Evolutionary conservation across 768 basidiomycete species (phyloP).

Genomic region (Favolaschia claudopus): DNA sequence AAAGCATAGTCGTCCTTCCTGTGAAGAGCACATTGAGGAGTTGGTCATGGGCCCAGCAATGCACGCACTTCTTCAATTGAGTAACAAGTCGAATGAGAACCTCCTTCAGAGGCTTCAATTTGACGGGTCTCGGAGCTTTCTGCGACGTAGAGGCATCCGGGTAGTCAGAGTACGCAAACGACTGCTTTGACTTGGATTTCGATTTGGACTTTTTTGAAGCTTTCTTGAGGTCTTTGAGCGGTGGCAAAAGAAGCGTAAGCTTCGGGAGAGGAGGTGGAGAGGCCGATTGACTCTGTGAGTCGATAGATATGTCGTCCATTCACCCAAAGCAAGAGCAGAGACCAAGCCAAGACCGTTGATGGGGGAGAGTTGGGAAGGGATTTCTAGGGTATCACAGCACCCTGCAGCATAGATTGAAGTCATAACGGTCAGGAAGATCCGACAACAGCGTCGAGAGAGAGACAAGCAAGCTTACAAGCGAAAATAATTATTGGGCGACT

Average conservation of each 20-base stretch:
- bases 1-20: conserved; percentile 91
- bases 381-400: too few relatives aligned
- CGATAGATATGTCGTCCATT: conserved; percentile 20
- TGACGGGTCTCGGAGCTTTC: conserved; percentile 63
- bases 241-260: conserved; percentile 21
- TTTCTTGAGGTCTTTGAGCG: conserved; percentile 19
- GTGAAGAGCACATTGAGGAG: conserved; percentile 21
- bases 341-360: too few relatives aligned
- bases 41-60: neutral
- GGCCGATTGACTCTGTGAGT: conserved; percentile 16
- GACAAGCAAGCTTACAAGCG: too few relatives aligned
- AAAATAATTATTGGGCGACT: too few relatives aligned
- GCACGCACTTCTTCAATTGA: conserved; percentile 77
- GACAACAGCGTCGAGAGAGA: too few relatives aligned
- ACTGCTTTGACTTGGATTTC: conserved; percentile 24
- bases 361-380: too few relatives aligned
- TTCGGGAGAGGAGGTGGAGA: conserved; percentile 15
- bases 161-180: conserved; percentile 22
- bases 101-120: conserved; percentile 82
- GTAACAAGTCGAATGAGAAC: conserved; percentile 70
- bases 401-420: too few relatives aligned
- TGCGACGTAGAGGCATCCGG: conserved; percentile 39
- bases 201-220: conserved; percentile 20
- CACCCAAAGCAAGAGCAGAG: neutral
- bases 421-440: too few relatives aligned